A percentile compares a stretch with the other conserved stretches of the same genome.
These are phyloP conservation scores for Xylaria sp. DNA, from an alignment of 2,329 filamentous ascomycete species.

Conservation along the genomic window DNA sequence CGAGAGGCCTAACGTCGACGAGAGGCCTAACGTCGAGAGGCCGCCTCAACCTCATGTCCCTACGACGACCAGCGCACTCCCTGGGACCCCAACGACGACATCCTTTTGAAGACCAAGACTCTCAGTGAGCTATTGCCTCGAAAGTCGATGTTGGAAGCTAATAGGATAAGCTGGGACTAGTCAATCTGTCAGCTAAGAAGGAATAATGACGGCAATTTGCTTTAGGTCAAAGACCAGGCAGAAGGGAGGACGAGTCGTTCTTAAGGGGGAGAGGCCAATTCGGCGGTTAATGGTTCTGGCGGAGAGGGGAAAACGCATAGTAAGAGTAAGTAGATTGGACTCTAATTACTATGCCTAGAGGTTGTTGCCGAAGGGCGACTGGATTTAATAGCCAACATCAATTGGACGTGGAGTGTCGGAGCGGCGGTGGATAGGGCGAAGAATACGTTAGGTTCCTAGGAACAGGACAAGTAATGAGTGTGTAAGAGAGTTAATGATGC, in stretches of 20 bases:
- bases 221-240: no score
- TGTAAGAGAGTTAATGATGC: background rate
- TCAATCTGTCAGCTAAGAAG: conserved; percentile 1
- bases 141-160: conserved; percentile 15
- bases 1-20: no score
- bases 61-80: conserved; percentile 45
- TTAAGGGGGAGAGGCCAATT: background rate
- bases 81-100: conserved; percentile 41
- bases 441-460: background rate
- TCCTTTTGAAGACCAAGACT: conserved; percentile 33
- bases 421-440: background rate
- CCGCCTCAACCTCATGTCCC: conserved; percentile 40
- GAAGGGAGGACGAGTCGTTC: no score
- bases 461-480: background rate
- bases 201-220: conserved; percentile 24
- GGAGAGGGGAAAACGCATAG: background rate
- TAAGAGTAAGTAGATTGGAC: conserved; percentile 1
- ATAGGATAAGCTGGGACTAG: conserved; percentile 7
- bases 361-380: background rate
- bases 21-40: conserved; percentile 49
- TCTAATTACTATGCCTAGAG: background rate
- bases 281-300: background rate
- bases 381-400: conserved; percentile 6
- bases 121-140: background rate
- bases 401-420: background rate